Percentiles rank a stretch among this genome's conserved stretches.
These are phyloP conservation scores for Ophiostoma himal-ulmi DNA, from an alignment of 2,329 filamentous ascomycete genomes.

Conservation along the genomic window DNA sequence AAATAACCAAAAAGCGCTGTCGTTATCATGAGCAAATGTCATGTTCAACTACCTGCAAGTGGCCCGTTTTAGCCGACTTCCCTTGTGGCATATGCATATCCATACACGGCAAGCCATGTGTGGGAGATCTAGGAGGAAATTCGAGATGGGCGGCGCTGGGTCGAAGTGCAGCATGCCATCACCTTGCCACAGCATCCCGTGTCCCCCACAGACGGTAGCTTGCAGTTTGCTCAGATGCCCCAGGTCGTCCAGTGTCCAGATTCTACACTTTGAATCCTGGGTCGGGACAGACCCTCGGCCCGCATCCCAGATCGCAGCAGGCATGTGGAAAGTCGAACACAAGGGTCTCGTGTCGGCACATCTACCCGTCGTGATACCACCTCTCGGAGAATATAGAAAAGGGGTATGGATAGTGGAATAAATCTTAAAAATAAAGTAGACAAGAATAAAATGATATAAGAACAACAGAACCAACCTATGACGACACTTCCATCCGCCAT, in stretches of 20 bases:
- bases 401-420: neutral
- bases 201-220: neutral
- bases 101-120: neutral
- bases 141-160: neutral
- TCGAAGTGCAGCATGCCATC: neutral
- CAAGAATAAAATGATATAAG: neutral
- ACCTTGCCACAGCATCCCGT: neutral
- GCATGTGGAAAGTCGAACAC: neutral
- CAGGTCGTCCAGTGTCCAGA: neutral
- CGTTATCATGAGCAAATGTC: neutral
- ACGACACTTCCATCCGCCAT: conserved; percentile 18
- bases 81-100: conserved; percentile 2
- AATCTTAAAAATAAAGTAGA: neutral
- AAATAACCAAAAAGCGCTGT: neutral
- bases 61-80: conserved; percentile 1
- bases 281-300: conserved; percentile 2
- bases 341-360: neutral
- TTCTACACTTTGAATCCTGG: conserved; percentile 1
- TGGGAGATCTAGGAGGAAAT: neutral
- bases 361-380: neutral
- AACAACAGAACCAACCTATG: neutral
- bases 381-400: neutral
- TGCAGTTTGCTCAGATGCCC: neutral
- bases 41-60: conserved; percentile 1
- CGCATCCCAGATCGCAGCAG: neutral